Conservation (phyloP, 108 stramenopile genomes). For the Fragilariopsis cylindrus region DNA sequence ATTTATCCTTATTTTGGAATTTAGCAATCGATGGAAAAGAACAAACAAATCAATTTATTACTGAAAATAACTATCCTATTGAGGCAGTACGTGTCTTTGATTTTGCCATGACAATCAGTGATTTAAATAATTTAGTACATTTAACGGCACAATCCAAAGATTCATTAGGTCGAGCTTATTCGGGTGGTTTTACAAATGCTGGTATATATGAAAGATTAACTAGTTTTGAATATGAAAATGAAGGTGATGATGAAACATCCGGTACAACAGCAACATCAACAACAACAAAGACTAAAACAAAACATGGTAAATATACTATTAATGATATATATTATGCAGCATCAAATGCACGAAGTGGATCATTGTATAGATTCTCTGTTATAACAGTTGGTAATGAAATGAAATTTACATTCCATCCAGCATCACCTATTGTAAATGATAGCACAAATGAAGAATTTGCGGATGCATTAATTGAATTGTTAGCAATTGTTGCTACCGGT, state of each 20-base stretch:
- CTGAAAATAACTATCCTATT: slow-evolving; percentile 66
- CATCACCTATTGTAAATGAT: slow-evolving; percentile 67
- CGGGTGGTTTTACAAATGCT: slow-evolving; percentile 80
- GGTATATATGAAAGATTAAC: slow-evolving; percentile 79
- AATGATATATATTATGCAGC: slow-evolving; percentile 82
- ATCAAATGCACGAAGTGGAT: slow-evolving; percentile 73
- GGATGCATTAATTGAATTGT: slow-evolving; percentile 67
- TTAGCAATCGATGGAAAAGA: slow-evolving; percentile 63
- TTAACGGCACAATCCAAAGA: slow-evolving; percentile 76
- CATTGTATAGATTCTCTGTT: slow-evolving; percentile 66
- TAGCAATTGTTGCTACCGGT: slow-evolving; percentile 47
- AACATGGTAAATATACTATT: slow-evolving; percentile 73
- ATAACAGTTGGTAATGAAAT: slow-evolving; percentile 77
- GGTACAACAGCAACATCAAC: too few relatives aligned
- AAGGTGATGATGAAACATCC: neutral
- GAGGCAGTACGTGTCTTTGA: slow-evolving; percentile 85
- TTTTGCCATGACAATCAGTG: slow-evolving; percentile 79
- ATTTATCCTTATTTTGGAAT: slow-evolving; percentile 60
- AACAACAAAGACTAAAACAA: slow-evolving; percentile 13
- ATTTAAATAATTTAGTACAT: slow-evolving; percentile 85
- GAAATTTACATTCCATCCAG: slow-evolving; percentile 82
- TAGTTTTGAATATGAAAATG: slow-evolving; percentile 56
- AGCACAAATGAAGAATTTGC: slow-evolving; percentile 67
- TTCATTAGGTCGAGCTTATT: slow-evolving; percentile 84
- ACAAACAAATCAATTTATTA: slow-evolving; percentile 69